These are phyloP conservation scores for Alternaria angustiovoidea DNA, from an alignment of 2,329 filamentous ascomycete species.

Conservation along the genomic window DNA sequence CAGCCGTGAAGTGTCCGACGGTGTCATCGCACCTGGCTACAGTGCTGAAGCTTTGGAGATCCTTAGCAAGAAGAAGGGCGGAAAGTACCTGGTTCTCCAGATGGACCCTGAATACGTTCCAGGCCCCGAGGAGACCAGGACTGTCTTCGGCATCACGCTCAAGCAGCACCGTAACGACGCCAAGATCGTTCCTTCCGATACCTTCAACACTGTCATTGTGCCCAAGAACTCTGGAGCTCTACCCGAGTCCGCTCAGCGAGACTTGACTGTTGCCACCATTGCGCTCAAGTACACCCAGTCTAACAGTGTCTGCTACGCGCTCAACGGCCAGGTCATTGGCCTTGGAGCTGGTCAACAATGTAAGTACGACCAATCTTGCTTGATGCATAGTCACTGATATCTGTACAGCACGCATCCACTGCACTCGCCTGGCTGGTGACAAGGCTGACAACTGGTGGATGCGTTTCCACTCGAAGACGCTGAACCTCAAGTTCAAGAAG, in stretches of 20 bases:
- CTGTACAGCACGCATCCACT: constrained; percentile 80
- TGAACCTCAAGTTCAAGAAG: constrained; percentile 95
- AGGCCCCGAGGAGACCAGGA: constrained; percentile 76
- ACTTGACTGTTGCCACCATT: constrained; percentile 94
- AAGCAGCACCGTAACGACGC: constrained; percentile 93
- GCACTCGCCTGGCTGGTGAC: constrained; percentile 94
- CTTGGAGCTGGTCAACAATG: constrained; percentile 95
- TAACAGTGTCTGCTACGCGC: constrained; percentile 97
- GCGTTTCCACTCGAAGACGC: constrained; percentile 90
- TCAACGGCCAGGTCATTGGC: constrained; percentile 91
- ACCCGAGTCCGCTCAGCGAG: constrained; percentile 82
- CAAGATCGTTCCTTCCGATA: constrained; percentile 78
- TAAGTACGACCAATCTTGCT: constrained; percentile 24
- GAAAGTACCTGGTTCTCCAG: constrained; percentile 94
- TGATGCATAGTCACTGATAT: constrained; percentile 7
- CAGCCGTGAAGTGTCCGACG: constrained; percentile 96
- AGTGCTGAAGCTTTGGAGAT: constrained; percentile 86
- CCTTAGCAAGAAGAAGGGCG: constrained; percentile 96
- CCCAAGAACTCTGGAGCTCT: constrained; percentile 79
- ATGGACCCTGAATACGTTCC: constrained; percentile 90
- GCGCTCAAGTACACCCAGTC: constrained; percentile 97
- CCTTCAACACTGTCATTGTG: constrained; percentile 85
- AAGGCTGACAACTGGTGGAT: constrained; percentile 99
- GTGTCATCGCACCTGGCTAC: constrained; percentile 91
- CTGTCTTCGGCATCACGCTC: constrained; percentile 88